Percentiles rank a stretch among this genome's conserved stretches.
phyloP scores from a whole-genome alignment of 2,329 filamentous ascomycete genomes.

The Sarocladium brachiariae region DNA sequence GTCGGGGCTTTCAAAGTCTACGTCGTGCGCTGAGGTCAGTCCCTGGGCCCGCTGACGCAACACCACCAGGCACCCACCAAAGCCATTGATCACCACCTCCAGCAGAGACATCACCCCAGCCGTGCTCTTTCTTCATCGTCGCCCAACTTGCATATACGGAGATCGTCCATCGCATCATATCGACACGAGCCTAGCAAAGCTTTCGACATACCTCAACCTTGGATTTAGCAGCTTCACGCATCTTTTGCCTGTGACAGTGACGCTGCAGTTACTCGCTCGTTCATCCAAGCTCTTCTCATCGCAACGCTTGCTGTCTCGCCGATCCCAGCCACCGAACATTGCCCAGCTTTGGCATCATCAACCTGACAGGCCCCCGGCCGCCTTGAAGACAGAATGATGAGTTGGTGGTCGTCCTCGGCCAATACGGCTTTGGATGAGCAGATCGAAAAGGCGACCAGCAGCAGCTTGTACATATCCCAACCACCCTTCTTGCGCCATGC shows the following conservation, averaged over 20 bases:
- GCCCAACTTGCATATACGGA: neutral
- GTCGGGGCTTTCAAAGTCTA: too few species aligned
- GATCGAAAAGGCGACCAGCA: constrained; percentile 89
- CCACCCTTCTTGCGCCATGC: constrained; percentile 11
- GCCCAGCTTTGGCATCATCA: neutral
- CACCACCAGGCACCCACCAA: constrained; percentile 7
- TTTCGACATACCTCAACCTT: neutral
- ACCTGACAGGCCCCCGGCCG: neutral
- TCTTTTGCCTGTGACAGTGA: neutral
- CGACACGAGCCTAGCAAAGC: neutral
- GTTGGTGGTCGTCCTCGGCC: constrained; percentile 90
- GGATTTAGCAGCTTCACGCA: neutral
- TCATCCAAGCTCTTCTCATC: neutral
- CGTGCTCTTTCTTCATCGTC: neutral
- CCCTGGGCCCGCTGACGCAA: constrained; percentile 6
- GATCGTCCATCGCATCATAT: neutral
- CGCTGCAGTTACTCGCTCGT: neutral
- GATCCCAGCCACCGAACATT: neutral
- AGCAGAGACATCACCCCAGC: neutral
- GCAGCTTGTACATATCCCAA: constrained; percentile 63
- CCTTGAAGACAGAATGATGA: constrained; percentile 58
- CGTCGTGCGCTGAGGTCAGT: neutral
- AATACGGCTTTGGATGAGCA: constrained; percentile 93
- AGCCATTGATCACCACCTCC: neutral
- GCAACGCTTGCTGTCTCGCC: neutral